These are phyloP conservation scores for Fusarium duplospermum DNA, from an alignment of 2,329 filamentous ascomycete genomes.

Conservation along the genomic window DNA sequence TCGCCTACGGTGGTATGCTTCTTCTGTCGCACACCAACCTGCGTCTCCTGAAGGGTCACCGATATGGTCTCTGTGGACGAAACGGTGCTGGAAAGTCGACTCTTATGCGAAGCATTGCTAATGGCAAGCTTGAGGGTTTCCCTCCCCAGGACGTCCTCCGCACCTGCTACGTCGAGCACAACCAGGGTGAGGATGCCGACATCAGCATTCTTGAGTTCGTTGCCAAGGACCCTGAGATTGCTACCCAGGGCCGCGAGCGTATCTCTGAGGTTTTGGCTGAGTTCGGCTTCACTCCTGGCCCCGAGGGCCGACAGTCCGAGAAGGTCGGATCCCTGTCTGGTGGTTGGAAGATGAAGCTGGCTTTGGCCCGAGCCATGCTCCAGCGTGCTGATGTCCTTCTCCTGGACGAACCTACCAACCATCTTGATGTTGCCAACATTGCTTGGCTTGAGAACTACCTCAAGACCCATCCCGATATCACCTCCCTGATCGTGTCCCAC, in stretches of 20 bases:
- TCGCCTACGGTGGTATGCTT: constrained; percentile 98
- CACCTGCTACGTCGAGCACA: constrained; percentile 99
- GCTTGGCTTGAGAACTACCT: constrained; percentile 96
- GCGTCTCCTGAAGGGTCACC: constrained; percentile 92
- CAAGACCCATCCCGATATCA: constrained; percentile 95
- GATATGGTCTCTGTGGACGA: constrained; percentile 95
- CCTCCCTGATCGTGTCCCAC: constrained; percentile 97
- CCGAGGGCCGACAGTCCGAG: constrained; percentile 87
- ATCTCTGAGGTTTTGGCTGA: constrained; percentile 88
- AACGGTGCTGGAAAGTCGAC: constrained; percentile 99
- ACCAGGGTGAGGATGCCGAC: constrained; percentile 97
- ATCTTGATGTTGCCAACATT: constrained; percentile 95
- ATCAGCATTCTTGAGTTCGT: constrained; percentile 96
- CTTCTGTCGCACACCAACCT: constrained; percentile 96
- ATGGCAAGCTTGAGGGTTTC: constrained; percentile 97
- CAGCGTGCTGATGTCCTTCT: constrained; percentile 96
- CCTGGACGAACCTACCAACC: constrained; percentile 98
- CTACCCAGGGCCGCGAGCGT: constrained; percentile 79
- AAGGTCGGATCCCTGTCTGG: constrained; percentile 95
- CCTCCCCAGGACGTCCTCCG: constrained; percentile 90
- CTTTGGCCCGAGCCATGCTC: constrained; percentile 94
- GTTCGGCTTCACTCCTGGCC: constrained; percentile 92
- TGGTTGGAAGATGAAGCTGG: constrained; percentile 99
- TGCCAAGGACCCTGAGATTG: constrained; percentile 87
- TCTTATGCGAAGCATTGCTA: constrained; percentile 95